These are phyloP conservation scores for Myrica gale DNA, from an alignment of 306 rosid species.

Conservation along the genomic window DNA sequence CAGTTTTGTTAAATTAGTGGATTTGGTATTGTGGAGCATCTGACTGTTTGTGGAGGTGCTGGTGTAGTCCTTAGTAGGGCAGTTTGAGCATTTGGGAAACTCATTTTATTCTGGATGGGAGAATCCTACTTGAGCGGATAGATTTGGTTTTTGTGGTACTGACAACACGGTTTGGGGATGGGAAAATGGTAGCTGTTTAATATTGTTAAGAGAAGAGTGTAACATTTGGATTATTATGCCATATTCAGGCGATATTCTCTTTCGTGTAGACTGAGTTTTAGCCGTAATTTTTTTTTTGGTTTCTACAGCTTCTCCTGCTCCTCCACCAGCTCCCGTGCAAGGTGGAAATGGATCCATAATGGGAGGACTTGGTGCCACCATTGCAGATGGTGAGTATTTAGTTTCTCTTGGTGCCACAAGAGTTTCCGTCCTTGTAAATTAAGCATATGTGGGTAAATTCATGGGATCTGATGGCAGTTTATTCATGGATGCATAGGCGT, in stretches of 20 bases:
- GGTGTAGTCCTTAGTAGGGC: not conserved
- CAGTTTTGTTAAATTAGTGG: not conserved
- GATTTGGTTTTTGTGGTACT: no score
- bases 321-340: slow-evolving; percentile 24
- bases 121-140: no score
- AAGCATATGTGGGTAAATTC: not conserved
- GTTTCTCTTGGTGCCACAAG: not conserved
- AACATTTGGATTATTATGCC: not conserved
- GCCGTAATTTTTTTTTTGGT: not conserved
- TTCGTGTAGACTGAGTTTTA: not conserved
- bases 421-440: not conserved
- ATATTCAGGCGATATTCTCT: not conserved
- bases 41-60: not conserved
- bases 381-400: slow-evolving; percentile 23
- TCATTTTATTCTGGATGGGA: not conserved
- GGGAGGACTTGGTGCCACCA: slow-evolving; percentile 26
- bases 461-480: not conserved
- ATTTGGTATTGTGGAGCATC: not conserved
- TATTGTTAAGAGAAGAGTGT: not conserved
- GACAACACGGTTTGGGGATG: no score
- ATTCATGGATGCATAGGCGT: slow-evolving; percentile 14
- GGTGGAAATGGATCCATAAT: slow-evolving; percentile 14
- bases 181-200: not conserved
- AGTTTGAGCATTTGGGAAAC: not conserved
- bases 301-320: slow-evolving; percentile 21